Base-by-base conservation (phyloP, 306 rosid genomes). In the Acacia melanoxylon region DNA sequence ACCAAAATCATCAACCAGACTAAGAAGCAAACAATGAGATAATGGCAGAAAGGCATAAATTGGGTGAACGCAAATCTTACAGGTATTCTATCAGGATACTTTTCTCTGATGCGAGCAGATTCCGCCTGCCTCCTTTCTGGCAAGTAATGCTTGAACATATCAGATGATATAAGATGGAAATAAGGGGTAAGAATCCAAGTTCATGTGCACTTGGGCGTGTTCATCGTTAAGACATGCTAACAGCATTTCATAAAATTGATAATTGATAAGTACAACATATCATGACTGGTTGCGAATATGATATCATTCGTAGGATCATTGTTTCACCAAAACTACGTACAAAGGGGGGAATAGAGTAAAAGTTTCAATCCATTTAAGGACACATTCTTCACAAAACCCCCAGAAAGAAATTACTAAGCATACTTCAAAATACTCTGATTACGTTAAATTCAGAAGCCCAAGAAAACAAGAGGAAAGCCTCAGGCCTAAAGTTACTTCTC, bases 41-140 rank as follows among this genome's bases (percentile, higher is more conserved):
- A 35, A 56, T 17, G 25, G 0, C 56, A 29, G 20, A 10, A 78
- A 6, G 29, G 54, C 29, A 14, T 6, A 84, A 24, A 17, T 71
- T 71, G 10, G 35, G n/a, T 25, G 37, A 63, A 35, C 70, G 51
- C 13, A 73, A n/a, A 46, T 71, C 86, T 90, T 44, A 93, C 93
- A 10, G 98, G 98, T 78, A 93, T 93, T 85, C 98, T 85, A 84
- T 93, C 96, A 27, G 98, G 94, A 89, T 91, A 93, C 88, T 93
- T 93, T 82, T 93, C 92, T 80, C 98, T 88, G 81, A 93, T 93
- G 70, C 94, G 94, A 82, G 97, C 86, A 80, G 98, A 92, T 90
- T 93, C 98, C 6, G 98, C 97, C 86, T 91, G 96, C 84, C 97
- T 91, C 91, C 97, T 89, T 77, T 91, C 98, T 93, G 86, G 58